Evolutionary conservation across 164 flowering plant species (phyloP), one percentile per base, ranked within the genome.

Genomic region (Brasenia schreberi): DNA sequence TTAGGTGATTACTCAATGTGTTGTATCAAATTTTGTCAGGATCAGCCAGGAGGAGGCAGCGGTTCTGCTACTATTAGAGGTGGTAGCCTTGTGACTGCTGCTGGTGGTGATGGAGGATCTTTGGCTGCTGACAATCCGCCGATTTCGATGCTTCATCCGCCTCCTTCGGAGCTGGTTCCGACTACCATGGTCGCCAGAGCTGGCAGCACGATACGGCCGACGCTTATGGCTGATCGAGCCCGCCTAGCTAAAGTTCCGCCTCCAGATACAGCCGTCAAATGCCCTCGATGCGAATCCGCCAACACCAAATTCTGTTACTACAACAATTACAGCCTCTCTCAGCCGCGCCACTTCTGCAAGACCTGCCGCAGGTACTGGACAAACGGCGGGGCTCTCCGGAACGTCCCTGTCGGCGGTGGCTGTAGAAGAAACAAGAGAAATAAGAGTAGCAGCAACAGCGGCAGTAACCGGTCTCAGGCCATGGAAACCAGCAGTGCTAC

Each of bases 291-390:
- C 72, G 97, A 90, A 18, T 92, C 98, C 19, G 68, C 75, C 64
- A 87, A 89, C 88, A 92, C 96, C 70, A 92, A 92, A 66, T 92
- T 92, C 70, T 92, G 97, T 68, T 92, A 92, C 87, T 92, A 92
- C 92, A 92, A 92, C 86, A 92, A 92, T 78, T 92, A 92, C 83
- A 89, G 95, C 62, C 87, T 90, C 63, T 72, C 96, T 18, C 98
- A 92, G 77, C 98, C 98, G 39, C 79, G 98, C 64, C 88, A 92
- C 80, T 92, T 93, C 70, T 93, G 98, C 84, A 93, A 93, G 72
- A 77, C 83, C 6, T 92, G 98, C 73, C 74, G 98, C 59, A 81
- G 98, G 84, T 92, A 89, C 63, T 92, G 98, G 98, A 92, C 98
- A 45, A 85, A 92, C 75, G 97, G 97, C 5, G 97, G 97, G 17